Evolutionary conservation across 805 yeast species (phyloP).

Genomic region (Zygosaccharomyces lentus): DNA sequence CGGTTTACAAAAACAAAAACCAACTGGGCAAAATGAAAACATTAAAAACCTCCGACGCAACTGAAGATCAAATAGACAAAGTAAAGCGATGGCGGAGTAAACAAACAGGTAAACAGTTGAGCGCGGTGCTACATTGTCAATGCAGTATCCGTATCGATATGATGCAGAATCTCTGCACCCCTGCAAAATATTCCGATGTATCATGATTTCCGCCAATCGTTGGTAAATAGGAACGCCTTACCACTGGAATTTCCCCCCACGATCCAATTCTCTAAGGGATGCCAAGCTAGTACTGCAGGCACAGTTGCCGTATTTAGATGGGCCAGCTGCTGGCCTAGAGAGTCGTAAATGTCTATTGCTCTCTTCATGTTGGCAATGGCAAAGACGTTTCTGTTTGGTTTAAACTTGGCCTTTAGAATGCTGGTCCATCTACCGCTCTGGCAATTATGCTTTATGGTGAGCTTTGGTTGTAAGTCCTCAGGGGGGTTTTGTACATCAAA

Average conservation of each 20-base stretch:
- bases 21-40: constrained; percentile 12
- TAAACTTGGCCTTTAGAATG: constrained; percentile 86
- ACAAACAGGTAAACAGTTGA: constrained; percentile 2
- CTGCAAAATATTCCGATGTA: constrained; percentile 3
- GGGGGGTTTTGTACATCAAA: constrained; percentile 46
- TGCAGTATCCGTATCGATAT: too few relatives aligned
- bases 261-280: constrained; percentile 83
- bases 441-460: constrained; percentile 79
- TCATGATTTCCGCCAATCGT: constrained; percentile 10
- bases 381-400: constrained; percentile 66
- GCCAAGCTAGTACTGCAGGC: constrained; percentile 84
- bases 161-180: not conserved
- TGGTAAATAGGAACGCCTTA: constrained; percentile 58
- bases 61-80: not conserved
- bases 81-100: not conserved
- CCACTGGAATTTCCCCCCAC: constrained; percentile 96
- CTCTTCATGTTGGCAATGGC: constrained; percentile 92
- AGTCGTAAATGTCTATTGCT: constrained; percentile 75
- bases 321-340: constrained; percentile 72
- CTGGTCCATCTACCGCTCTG: constrained; percentile 98
- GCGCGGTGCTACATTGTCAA: not conserved
- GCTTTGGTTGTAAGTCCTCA: constrained; percentile 51
- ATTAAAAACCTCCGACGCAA: not conserved
- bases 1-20: constrained; percentile 15
- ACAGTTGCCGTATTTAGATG: constrained; percentile 82